These are phyloP conservation scores for Viola pubescens DNA, from an alignment of 441 rosid species.

Conservation along the genomic window DNA sequence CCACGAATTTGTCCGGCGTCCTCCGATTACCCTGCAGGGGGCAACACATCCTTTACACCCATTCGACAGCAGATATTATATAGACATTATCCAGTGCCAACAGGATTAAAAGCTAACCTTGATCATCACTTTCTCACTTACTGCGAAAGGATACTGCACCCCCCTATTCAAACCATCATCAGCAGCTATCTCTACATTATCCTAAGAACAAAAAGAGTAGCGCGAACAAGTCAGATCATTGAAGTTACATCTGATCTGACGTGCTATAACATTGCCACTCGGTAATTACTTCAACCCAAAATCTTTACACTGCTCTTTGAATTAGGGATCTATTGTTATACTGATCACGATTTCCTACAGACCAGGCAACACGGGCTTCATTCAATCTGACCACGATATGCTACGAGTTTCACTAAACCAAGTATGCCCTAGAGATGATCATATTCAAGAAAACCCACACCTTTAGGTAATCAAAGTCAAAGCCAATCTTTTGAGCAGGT, in stretches of 20 bases:
- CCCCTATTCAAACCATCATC: slow-evolving; percentile 63
- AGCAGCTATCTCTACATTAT: slow-evolving; percentile 57
- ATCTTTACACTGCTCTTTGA: too few species aligned
- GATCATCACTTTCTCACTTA: slow-evolving; percentile 86
- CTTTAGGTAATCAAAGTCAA: too few species aligned
- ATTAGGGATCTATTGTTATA: too few species aligned
- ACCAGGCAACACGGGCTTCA: too few species aligned
- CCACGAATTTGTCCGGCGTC: slow-evolving; percentile 88
- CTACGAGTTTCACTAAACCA: too few species aligned
- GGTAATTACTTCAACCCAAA: too few species aligned
- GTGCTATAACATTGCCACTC: background rate
- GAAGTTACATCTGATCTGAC: background rate
- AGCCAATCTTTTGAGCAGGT: too few species aligned
- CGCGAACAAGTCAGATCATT: background rate
- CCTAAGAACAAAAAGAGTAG: slow-evolving; percentile 32
- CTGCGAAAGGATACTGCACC: slow-evolving; percentile 82
- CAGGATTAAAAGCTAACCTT: slow-evolving; percentile 39
- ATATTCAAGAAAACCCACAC: too few species aligned
- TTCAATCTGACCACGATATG: too few species aligned
- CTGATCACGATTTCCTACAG: too few species aligned
- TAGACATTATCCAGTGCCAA: slow-evolving; percentile 7
- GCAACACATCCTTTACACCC: slow-evolving; percentile 19
- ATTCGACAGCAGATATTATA: slow-evolving; percentile 3
- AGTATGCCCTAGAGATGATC: too few species aligned
- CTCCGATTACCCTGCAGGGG: slow-evolving; percentile 76